Percentiles rank a stretch among this genome's conserved stretches.
phyloP scores from a whole-genome alignment of 306 rosid genomes.

The Rosa chinensis region DNA sequence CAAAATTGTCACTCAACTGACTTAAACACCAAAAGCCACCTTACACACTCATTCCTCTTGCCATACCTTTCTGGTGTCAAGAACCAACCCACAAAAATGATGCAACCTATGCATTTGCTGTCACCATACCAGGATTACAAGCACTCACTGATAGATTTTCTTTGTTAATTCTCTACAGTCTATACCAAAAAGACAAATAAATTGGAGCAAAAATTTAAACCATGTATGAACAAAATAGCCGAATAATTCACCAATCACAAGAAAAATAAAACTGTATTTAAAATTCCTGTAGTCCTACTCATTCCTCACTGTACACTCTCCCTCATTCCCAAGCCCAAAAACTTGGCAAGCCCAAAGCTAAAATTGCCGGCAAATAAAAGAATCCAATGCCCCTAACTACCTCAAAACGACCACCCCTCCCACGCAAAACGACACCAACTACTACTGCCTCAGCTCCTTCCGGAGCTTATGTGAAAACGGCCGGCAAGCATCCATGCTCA shows the following conservation, averaged over 20 bases:
- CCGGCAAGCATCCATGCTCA: constrained; percentile 54
- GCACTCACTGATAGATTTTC: too few species aligned
- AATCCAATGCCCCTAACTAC: constrained; percentile 10
- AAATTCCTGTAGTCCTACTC: constrained; percentile 2
- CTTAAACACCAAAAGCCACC: too few species aligned
- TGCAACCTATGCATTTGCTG: too few species aligned
- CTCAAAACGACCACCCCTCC: constrained; percentile 29
- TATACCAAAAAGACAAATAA: too few species aligned
- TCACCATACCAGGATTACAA: too few species aligned
- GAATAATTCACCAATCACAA: not conserved
- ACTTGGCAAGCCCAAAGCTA: constrained; percentile 21
- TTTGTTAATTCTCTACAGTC: not conserved
- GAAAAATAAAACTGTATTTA: not conserved
- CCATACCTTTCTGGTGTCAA: too few species aligned
- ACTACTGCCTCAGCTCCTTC: constrained; percentile 41
- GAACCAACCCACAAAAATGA: too few species aligned
- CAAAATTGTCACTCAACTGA: too few species aligned
- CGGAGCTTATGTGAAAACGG: constrained; percentile 41
- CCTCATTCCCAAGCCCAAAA: constrained; percentile 8
- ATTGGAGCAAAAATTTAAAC: not conserved
- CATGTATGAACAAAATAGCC: not conserved
- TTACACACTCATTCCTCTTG: too few species aligned
- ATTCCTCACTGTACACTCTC: constrained; percentile 30
- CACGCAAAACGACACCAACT: constrained; percentile 15
- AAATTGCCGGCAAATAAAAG: constrained; percentile 11